phyloP scores from a whole-genome alignment of 495 filamentous ascomycete species.

The Filosporella fistucella region DNA sequence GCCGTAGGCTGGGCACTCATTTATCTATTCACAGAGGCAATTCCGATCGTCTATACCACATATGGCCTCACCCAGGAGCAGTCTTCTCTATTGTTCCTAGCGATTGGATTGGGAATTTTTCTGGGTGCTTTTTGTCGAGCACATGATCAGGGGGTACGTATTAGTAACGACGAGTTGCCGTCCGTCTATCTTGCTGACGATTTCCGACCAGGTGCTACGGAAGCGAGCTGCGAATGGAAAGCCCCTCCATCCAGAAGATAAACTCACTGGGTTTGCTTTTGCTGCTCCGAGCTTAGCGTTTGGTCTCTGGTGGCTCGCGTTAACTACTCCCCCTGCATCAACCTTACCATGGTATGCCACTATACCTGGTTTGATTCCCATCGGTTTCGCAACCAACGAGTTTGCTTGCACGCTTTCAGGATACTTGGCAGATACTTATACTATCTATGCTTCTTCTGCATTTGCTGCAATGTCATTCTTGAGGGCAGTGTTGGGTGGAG shows the following conservation, averaged over 20 bases:
- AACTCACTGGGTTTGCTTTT: constrained; percentile 40
- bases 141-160: too few species aligned
- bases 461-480: constrained; percentile 43
- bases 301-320: constrained; percentile 47
- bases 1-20: constrained; percentile 45
- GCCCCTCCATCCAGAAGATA: constrained; percentile 32
- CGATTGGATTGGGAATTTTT: constrained; percentile 38
- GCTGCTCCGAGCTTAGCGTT: constrained; percentile 41
- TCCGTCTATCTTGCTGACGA: too few species aligned
- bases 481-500: constrained; percentile 37
- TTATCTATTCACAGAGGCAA: constrained; percentile 49
- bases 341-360: constrained; percentile 37
- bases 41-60: constrained; percentile 37
- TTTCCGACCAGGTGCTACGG: too few species aligned
- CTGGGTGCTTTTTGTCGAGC: too few species aligned
- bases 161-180: too few species aligned
- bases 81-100: constrained; percentile 40
- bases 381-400: constrained; percentile 48
- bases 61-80: constrained; percentile 33
- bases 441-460: constrained; percentile 45
- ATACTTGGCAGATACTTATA: constrained; percentile 49
- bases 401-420: constrained; percentile 42
- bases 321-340: constrained; percentile 41
- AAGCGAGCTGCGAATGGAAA: constrained; percentile 2
- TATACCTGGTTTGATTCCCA: constrained; percentile 35